Evolutionary conservation across 495 filamentous ascomycete species (phyloP).

Genomic region (Penicillium flavigenum): DNA sequence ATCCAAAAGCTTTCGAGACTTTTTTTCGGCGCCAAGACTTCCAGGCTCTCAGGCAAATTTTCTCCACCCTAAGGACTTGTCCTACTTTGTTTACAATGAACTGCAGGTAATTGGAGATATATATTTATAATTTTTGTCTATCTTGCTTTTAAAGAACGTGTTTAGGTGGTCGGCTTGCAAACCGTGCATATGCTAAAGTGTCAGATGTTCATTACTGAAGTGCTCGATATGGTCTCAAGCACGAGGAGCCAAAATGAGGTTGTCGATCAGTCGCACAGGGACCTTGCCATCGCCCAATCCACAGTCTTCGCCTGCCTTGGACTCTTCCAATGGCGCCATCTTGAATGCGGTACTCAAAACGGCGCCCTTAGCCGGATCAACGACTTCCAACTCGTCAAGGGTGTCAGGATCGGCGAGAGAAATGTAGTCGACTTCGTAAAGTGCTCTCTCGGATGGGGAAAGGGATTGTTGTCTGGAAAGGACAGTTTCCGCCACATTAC

Average conservation of each 20-base stretch:
- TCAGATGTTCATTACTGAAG: background rate
- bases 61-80: constrained; percentile 37
- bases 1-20: constrained; percentile 26
- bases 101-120: constrained; percentile 5
- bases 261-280: constrained; percentile 89
- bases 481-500: constrained; percentile 47
- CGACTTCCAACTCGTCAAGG: constrained; percentile 73
- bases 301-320: constrained; percentile 63
- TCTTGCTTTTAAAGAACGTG: background rate
- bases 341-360: constrained; percentile 87
- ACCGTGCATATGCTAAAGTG: background rate
- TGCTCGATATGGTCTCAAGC: constrained; percentile 9
- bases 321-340: constrained; percentile 77
- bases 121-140: constrained; percentile 9
- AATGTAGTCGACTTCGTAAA: constrained; percentile 85
- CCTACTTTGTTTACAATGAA: constrained; percentile 38
- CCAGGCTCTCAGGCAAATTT: constrained; percentile 33
- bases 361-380: constrained; percentile 64
- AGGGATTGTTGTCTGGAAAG: constrained; percentile 63
- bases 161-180: background rate
- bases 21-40: constrained; percentile 31
- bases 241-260: constrained; percentile 69
- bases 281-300: constrained; percentile 67
- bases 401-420: constrained; percentile 79
- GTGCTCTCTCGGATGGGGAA: constrained; percentile 58